Base-by-base conservation (phyloP, 306 rosid genomes). In the Rosa persica region DNA sequence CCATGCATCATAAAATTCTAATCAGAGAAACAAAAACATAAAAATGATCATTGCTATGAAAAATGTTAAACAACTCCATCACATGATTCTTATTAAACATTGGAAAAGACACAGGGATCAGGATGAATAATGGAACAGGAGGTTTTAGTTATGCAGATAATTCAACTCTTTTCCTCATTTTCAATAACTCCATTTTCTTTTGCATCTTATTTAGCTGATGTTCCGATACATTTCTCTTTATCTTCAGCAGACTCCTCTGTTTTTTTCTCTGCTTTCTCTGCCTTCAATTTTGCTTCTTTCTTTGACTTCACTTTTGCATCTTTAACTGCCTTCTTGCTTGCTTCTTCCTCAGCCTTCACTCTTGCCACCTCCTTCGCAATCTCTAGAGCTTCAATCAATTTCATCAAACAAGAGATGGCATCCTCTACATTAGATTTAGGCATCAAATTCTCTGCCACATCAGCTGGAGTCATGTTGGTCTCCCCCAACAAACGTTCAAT, bases 371-470 rank as follows among this genome's bases (percentile, higher is more conserved):
- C 89, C 82, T 89, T 85, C 2, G 55, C 75, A n/a, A 0, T 44
- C 87, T 85, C 86, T 30, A 89, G 82, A 55, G 90, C 91, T 76
- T 79, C 62, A 48, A 89, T 83, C 85, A 93, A 77, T 42, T 61
- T 89, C 79, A 80, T 34, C 83, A 93, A 71, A 52, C 91, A 86
- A 66, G 52, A 12, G 7, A 79, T 81, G 0, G 12, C 83, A 68
- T 84, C 88, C 27, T 90, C 88, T 2, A 49, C 34, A 3, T 66
- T 49, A 0, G 92, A 84, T 78, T 89, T 89, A 0, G 91, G 92
- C 92, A 93, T 89, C 43, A 93, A 55, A 80, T 85, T 90, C 87
- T 89, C 92, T 3, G 92, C 93, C 27, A 91, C 91, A 81, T 91
- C 93, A 51, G 97, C 92, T 67, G 92, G 95, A 16, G 92, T 79